Evolutionary conservation across 257 asterid species (phyloP), one percentile per base, ranked within the genome.

Genomic region (Lycium barbarum): DNA sequence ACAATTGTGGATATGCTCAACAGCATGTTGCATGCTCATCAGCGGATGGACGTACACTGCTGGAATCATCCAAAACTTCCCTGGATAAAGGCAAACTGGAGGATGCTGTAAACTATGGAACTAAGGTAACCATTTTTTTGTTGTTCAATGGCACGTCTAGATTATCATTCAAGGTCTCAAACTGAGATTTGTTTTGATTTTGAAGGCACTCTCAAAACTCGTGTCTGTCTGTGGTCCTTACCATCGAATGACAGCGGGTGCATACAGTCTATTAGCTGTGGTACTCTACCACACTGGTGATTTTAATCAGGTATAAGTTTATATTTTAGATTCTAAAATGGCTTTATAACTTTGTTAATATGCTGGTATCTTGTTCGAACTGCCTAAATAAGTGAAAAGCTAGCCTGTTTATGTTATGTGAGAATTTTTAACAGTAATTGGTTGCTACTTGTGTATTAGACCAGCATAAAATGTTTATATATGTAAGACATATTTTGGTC

Each of bases 221-320:
- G 93, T 97, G 58, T 95, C 99, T 74, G 98, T 97, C 13, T 95
- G 99, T 81, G 99, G 99, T 86, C 99, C 99, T 79, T 94, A 92
- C 88, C 98, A 97, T 90, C 97, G 99, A 83, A 92, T 92, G 66
- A 97, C 98, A 26, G 99, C 99, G 65, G 90, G 99, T 90, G 99
- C 99, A 63, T 97, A 97, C 89, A 97, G 99, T 90, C 98, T 97
- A 85, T 95, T 97, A 59, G 99, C 99, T 79, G 99, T 97, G 86
- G 99, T 97, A 84, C 92, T 97, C 89, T 97, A 97, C 90, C 99
- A 97, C 91, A 97, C 99, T 80, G 99, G 99, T 76, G 99, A 97
- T 81, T 95, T 97, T 88, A 92, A 97, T 92, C 99, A 97, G 98
- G 99, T 94, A 85, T 78, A 51, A 78, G n/a, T 26, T 51, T 14